Percentiles rank a stretch among this genome's conserved stretches.
Evolutionary conservation across 257 asterid genomes (phyloP).

Genomic region (Striga asiatica): DNA sequence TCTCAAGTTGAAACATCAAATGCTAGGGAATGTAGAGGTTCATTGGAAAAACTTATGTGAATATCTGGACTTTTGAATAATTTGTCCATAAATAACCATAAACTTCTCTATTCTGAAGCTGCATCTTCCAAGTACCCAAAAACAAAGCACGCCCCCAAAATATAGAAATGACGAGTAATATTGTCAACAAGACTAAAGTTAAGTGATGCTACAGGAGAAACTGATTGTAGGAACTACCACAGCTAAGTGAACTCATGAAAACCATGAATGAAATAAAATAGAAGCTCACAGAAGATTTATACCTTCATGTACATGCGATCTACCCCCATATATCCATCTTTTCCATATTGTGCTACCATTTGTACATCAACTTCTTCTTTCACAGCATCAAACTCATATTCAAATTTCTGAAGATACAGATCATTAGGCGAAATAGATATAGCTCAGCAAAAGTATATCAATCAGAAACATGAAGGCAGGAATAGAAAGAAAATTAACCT

Average conservation of each 20-base stretch:
- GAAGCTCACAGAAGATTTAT: conserved; percentile 3
- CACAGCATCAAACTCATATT: conserved; percentile 70
- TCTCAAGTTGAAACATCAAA: background rate
- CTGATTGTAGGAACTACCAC: background rate
- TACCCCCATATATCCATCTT: conserved; percentile 18
- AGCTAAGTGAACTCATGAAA: background rate
- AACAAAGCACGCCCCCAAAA: background rate
- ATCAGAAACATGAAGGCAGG: background rate
- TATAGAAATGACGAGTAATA: background rate
- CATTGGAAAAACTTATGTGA: background rate
- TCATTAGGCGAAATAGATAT: conserved; percentile 13
- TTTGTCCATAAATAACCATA: background rate
- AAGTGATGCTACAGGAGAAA: background rate
- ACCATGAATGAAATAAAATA: background rate
- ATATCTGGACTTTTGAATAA: background rate
- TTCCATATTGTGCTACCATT: conserved; percentile 18
- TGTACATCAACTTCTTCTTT: conserved; percentile 57
- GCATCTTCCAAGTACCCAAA: background rate
- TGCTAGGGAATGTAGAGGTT: background rate
- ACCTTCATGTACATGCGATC: conserved; percentile 87
- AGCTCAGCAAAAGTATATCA: conserved; percentile 4
- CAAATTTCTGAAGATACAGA: conserved; percentile 29
- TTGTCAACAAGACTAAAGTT: background rate
- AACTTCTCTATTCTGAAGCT: background rate
- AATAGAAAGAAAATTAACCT: conserved; percentile 28